These are phyloP conservation scores for Boletus rubescentipes DNA, from an alignment of 768 basidiomycete genomes.

Conservation along the genomic window DNA sequence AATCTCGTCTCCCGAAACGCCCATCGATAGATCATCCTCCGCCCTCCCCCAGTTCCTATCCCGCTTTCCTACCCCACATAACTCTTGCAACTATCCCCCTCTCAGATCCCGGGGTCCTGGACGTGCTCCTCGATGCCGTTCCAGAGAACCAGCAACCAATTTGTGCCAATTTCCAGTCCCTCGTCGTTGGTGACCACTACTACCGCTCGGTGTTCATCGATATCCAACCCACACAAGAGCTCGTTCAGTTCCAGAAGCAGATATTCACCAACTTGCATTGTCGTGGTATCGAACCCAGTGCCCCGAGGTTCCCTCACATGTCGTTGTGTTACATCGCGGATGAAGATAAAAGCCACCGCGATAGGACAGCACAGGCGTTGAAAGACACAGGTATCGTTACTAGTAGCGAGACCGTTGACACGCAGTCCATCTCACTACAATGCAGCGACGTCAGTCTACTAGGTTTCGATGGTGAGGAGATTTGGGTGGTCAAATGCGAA, in stretches of 20 bases:
- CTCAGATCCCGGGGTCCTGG: background rate
- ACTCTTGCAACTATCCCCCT: slow-evolving; percentile 54
- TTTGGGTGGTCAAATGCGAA: slow-evolving; percentile 61
- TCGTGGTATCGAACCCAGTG: slow-evolving; percentile 40
- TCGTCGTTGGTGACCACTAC: slow-evolving; percentile 61
- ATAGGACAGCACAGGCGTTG: slow-evolving; percentile 45
- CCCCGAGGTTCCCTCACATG: slow-evolving; percentile 67
- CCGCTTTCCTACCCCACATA: slow-evolving; percentile 65
- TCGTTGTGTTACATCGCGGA: slow-evolving; percentile 75
- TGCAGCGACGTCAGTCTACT: slow-evolving; percentile 35
- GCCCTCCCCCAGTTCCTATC: slow-evolving; percentile 50
- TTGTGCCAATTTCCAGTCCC: slow-evolving; percentile 47
- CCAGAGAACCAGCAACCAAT: slow-evolving; percentile 37
- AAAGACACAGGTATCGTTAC: slow-evolving; percentile 36
- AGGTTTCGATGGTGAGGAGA: slow-evolving; percentile 46
- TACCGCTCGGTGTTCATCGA: slow-evolving; percentile 69
- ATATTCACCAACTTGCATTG: slow-evolving; percentile 40
- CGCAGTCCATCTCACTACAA: slow-evolving; percentile 23
- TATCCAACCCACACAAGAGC: slow-evolving; percentile 43
- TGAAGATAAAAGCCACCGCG: slow-evolving; percentile 57
- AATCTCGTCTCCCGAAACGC: slow-evolving; percentile 46
- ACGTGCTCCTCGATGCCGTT: slow-evolving; percentile 40
- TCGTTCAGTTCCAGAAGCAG: slow-evolving; percentile 48
- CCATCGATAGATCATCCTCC: slow-evolving; percentile 13
- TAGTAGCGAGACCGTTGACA: slow-evolving; percentile 25